Evolutionary conservation across 495 filamentous ascomycete genomes (phyloP), one percentile per base, ranked within the genome.

Genomic region (Podospora didyma): DNA sequence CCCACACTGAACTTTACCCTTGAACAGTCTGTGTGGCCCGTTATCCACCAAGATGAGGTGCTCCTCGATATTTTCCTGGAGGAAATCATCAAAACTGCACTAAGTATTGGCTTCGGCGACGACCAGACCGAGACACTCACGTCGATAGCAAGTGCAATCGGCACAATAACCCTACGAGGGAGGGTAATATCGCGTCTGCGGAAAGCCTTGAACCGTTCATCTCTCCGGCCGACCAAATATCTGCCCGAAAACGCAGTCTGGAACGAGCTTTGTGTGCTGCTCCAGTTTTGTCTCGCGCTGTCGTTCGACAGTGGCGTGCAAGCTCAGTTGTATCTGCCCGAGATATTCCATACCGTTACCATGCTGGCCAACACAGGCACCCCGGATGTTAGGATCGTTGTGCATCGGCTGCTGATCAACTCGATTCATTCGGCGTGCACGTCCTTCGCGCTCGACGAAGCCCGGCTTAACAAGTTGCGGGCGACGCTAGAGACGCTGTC

Each of bases 311-410:
- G 79, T 60, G 75, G 80, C 20, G 78, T 82, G 21, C 84, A 86
- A 59, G 77, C 83, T 12, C 82, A 86, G 65, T 70, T 85, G 35
- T 86, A 81, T 52, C 70, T 87, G 12, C 82, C 84, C 5, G 84
- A 87, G 64, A 74, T 86, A 49, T 86, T 86, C 66, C 84, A 87
- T 69, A 70, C 85, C 48, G 81, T 86, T 54, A 86, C 83, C 1
- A 85, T 87, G 80, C 75, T 85, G 12, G 80, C 82, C 24, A 86
- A 85, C 59, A 83, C 79, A 20, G 84, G 84, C 35, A 66, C 75
- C 17, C 63, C 75, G n/a, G 75, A 78, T 14, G 72, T 85, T 11
- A 71, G 83, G 47, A 66, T 79, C 10, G 69, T 77, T 6, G 82
- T 86, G 16, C 82, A 86, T 56, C 74, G 80, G 50, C 67, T 87